Conservation (phyloP, 176 grass and related monocot genomes). For the Lolium rigidum region DNA sequence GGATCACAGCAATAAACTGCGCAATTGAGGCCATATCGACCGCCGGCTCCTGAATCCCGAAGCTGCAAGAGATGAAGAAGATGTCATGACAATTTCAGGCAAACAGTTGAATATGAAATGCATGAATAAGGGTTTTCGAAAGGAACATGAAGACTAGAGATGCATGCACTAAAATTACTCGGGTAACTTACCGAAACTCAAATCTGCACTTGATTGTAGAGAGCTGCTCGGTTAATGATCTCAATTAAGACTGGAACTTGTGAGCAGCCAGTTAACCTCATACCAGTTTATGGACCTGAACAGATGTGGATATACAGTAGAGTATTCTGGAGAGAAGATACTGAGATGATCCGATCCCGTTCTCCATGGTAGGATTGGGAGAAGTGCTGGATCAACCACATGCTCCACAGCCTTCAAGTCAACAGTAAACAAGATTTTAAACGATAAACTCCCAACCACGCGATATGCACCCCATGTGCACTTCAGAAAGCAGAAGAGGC, state of each 20-base stretch:
- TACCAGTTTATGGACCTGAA: neutral
- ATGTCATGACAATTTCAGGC: neutral
- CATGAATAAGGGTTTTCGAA: neutral
- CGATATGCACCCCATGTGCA: neutral
- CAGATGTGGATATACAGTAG: neutral
- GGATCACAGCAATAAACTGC: neutral
- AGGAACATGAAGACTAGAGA: neutral
- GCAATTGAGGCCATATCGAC: neutral
- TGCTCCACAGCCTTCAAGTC: slow-evolving; percentile 11
- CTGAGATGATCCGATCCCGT: neutral
- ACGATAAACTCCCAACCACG: slow-evolving; percentile 12
- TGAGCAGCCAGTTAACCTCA: neutral
- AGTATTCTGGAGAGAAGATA: slow-evolving; percentile 3
- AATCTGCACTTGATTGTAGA: neutral
- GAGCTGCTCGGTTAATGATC: neutral
- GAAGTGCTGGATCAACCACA: neutral
- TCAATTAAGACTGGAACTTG: neutral
- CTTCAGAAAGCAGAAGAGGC: neutral
- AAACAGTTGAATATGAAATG: neutral
- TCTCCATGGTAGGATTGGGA: neutral
- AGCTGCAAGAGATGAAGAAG: slow-evolving; percentile 5
- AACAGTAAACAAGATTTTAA: slow-evolving; percentile 3
- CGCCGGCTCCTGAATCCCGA: slow-evolving; percentile 1
- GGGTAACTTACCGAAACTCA: neutral
- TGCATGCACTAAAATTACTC: neutral